Evolutionary conservation across 2,329 filamentous ascomycete species (phyloP).

Genomic region (Aspergillus terreus): DNA sequence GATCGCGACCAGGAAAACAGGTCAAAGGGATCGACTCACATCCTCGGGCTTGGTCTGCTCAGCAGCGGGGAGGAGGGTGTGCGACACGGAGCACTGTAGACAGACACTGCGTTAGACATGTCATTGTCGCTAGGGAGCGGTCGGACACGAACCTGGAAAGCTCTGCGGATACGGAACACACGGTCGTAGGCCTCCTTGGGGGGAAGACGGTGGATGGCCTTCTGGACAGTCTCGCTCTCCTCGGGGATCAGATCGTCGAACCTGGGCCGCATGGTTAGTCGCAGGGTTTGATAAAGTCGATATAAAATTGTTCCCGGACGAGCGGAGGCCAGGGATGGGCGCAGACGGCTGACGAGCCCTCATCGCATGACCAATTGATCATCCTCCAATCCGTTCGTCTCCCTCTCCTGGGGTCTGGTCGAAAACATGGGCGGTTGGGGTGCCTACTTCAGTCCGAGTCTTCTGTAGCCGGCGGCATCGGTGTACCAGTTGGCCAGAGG

Average conservation of each 20-base stretch:
- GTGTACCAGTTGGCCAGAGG: slow-evolving; percentile 86
- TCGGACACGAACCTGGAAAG: slow-evolving; percentile 68
- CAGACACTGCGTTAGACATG: slow-evolving; percentile 18
- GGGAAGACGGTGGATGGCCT: slow-evolving; percentile 84
- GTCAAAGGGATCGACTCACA: slow-evolving; percentile 42
- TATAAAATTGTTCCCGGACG: slow-evolving; percentile 8
- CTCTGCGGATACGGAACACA: slow-evolving; percentile 93
- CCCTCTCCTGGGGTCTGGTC: slow-evolving; percentile 10
- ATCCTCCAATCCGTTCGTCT: neutral
- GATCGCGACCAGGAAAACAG: slow-evolving; percentile 10
- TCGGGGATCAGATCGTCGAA: slow-evolving; percentile 93
- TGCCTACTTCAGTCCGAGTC: slow-evolving; percentile 81
- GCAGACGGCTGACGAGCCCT: neutral
- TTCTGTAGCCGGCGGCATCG: slow-evolving; percentile 85
- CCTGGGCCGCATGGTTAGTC: slow-evolving; percentile 47
- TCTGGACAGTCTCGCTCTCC: slow-evolving; percentile 81
- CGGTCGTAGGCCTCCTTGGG: slow-evolving; percentile 93
- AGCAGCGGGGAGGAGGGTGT: slow-evolving; percentile 60
- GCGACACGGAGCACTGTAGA: slow-evolving; percentile 60
- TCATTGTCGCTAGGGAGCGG: slow-evolving; percentile 5
- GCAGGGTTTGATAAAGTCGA: slow-evolving; percentile 2
- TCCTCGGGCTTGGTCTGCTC: slow-evolving; percentile 67
- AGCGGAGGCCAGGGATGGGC: slow-evolving; percentile 8
- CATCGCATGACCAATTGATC: neutral
- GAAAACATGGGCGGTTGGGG: slow-evolving; percentile 13